Base-by-base conservation (phyloP, 305 asterid species). In the Fraxinus dipetala region DNA sequence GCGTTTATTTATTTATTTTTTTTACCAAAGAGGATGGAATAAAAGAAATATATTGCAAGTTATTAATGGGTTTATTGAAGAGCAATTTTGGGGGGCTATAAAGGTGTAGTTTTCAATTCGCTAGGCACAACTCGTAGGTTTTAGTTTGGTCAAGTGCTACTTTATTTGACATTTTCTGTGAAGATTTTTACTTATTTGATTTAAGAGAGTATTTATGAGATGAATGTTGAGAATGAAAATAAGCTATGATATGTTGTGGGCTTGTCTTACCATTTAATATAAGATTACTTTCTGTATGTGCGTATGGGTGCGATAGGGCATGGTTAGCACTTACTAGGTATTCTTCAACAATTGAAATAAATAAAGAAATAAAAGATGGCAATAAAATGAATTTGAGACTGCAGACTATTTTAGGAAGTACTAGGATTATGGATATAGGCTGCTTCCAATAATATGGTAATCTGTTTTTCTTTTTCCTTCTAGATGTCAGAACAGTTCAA, bases 401-500 rank as follows among this genome's bases (percentile, higher is more conserved):
- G 18, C 69, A 26, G 32, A 48, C 36, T 28, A 34, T 28, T 77
- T 77, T 59, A 31, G 32, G 79, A 30, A 72, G 28, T 76, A 72
- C 80, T 31, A 38, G 77, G 13, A 69, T 76, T 80, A 38, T 85
- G 43, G 74, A 70, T 31, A 45, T 51, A 22, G 59, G 40, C 22
- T 1, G 35, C 34, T 56, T 76, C 30, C 69, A 81, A 28, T 73
- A 34, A 65, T 22, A 76, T 79, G 56, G 80, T 83, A 30, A 81
- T 77, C 24, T 56, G 48, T 83, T 26, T 30, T 59, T 7, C 14
- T 79, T 81, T 84, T 72, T 59, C 34, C 30, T 83, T 85, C 45
- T 85, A 93, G 98, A 93, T 93, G 98, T 93, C 97, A 54, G 98
- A 93, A 82, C 97, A 91, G 84, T 93, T 93, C 90, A 93, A 93